Base-by-base conservation (phyloP, 495 filamentous ascomycete genomes). In the Penicillium soppii region DNA sequence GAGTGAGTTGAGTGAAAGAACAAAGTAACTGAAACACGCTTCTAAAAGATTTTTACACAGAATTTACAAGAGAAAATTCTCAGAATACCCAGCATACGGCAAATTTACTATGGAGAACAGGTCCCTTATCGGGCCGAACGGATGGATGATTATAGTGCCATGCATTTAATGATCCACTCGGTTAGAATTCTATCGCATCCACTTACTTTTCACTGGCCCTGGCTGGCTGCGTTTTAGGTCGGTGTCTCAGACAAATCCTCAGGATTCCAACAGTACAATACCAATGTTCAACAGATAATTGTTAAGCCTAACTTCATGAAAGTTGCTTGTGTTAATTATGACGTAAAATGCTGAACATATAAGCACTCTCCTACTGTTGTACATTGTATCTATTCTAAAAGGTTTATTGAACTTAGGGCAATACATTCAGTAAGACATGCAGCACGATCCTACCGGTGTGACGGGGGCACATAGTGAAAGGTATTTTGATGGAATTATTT, bases 121-220 rank as follows among this genome's bases (percentile, higher is more conserved):
- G 21, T n/a, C 8, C 39, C 48, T 51, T 51, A 51, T 43, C 48
- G 48, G 48, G 48, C 48, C 48, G 48, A 43, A 33, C 16, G 39
- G 48, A 48, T 37, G 32, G 20, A 7, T 32, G 30, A 42, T 17
- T 7, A 17, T 13, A 26, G 48, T 21, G 37, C 47, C 47, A 39
- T 27, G 17, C n/a, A 42, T 23, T 6, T n/a, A 36, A 9, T 8
- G 20, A 41, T 13, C 48, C 48, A 42, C 39, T 43, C 21, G 7
- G 29, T 19, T 19, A 43, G 41, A n/a, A 43, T 43, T 27, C 29
- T 43, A 29, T 30, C 41, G 25, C n/a, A 43, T 43, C 41, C 41
- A 29, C 41, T 43, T 25, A 20, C 25, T 4, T 27, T 27, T 43
- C 15, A 23, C 41, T 29, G 26, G n/a, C n/a, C n/a, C 26, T 50